These are phyloP conservation scores for Ceratobasidium sp. DNA, from an alignment of 1,284 basidiomycete genomes.

Conservation along the genomic window DNA sequence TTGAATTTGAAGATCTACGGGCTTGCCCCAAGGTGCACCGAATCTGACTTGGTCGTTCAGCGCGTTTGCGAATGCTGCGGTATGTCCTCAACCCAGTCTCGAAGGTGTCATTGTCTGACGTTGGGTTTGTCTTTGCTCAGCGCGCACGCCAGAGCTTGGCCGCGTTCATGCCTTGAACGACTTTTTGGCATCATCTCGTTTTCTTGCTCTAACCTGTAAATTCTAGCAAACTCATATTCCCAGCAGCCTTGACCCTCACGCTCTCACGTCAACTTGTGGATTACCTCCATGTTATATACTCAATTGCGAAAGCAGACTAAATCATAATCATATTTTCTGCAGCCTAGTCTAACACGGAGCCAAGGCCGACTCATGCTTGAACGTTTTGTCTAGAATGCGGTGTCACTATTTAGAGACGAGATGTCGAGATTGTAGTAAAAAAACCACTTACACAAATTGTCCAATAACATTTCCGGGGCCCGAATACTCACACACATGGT, in stretches of 20 bases:
- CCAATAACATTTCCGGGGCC: constrained; percentile 50
- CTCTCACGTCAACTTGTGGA: not conserved
- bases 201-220: not conserved
- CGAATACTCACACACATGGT: constrained; percentile 50
- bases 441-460: constrained; percentile 49
- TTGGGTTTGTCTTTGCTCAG: constrained; percentile 1
- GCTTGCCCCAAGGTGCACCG: constrained; percentile 55
- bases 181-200: not conserved
- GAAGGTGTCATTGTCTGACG: no score
- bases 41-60: constrained; percentile 61
- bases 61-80: constrained; percentile 53
- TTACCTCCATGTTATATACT: not conserved
- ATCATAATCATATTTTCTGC: not conserved
- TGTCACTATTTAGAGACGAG: not conserved
- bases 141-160: constrained; percentile 35
- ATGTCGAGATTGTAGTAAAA: not conserved
- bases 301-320: not conserved
- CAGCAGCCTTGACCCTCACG: not conserved
- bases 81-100: not conserved
- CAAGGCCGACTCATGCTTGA: constrained; percentile 4
- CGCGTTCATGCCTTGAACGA: constrained; percentile 9
- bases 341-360: not conserved
- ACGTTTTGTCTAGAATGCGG: not conserved
- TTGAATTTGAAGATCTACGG: constrained; percentile 49
- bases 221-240: not conserved